Evolutionary conservation across 352 stramenopile genomes (phyloP).

Genomic region (Phytopythium chamaehyphon): DNA sequence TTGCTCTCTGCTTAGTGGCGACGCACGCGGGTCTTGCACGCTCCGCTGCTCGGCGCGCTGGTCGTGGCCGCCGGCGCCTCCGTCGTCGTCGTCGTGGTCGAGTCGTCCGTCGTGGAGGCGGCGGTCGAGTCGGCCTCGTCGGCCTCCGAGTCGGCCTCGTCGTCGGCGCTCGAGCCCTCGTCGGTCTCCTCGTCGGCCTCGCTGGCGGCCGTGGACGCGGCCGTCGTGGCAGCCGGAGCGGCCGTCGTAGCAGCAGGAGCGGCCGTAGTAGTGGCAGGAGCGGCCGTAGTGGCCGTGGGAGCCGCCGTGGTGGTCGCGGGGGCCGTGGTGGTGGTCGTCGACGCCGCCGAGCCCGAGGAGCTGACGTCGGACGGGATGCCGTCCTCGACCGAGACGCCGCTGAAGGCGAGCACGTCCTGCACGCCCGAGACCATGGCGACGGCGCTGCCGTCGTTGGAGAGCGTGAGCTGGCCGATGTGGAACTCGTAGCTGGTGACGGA

Average conservation of each 20-base stretch:
- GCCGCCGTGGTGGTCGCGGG: background rate
- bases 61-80: constrained; percentile 1
- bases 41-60: constrained; percentile 1
- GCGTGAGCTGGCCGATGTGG: constrained; percentile 62
- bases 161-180: constrained; percentile 1
- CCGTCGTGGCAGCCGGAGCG: constrained; percentile 10
- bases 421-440: constrained; percentile 36
- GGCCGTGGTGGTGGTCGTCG: constrained; percentile 7
- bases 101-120: constrained; percentile 10
- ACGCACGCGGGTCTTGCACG: constrained; percentile 26
- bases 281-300: constrained; percentile 11
- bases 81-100: constrained; percentile 14
- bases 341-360: constrained; percentile 6
- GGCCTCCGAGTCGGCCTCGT: constrained; percentile 1
- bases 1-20: constrained; percentile 11
- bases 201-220: constrained; percentile 7
- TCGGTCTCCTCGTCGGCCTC: constrained; percentile 6
- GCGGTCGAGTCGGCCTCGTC: constrained; percentile 1
- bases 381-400: constrained; percentile 56
- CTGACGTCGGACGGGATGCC: constrained; percentile 26
- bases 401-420: constrained; percentile 63
- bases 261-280: constrained; percentile 9
- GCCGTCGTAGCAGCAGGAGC: constrained; percentile 7
- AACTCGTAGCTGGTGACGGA: constrained; percentile 45
- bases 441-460: constrained; percentile 50